Base-by-base conservation (phyloP, 345 rosid genomes). In the Odontarrhena argentea region DNA sequence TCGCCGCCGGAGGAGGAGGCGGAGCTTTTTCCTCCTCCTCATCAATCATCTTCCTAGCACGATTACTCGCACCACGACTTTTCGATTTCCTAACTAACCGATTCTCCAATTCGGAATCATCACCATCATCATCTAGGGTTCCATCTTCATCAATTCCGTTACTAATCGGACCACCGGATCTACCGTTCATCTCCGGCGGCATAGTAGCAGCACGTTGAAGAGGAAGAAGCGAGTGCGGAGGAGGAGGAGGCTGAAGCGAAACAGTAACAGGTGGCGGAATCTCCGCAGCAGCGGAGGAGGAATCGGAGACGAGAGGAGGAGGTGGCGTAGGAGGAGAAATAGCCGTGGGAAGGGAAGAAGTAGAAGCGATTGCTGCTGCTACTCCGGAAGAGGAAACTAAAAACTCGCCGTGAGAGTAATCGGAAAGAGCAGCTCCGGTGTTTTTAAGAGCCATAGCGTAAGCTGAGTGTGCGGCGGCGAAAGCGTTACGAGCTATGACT, bases 361-460 rank as follows among this genome's bases (percentile, higher is more conserved):
- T 7, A 8, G 78, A 14, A 32, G 66, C 46, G 65, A 52, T 28
- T 3, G 63, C 11, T 5, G 73, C 14, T 12, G 68, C 6, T 8
- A 64, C 61, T 2, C 48, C 26, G 1, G 57, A 53, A 1, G 46
- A 36, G 51, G 74, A 83, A 50, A 81, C 75, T 22, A 67, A 11
- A 1, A 74, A 74, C 77, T 90, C 97, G 25, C 86, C 88, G 11
- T 82, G 87, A n/a, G 91, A 80, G 71, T 82, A 91, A 52, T 88
- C 97, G 67, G 87, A 85, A 69, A 94, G 91, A 64, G 97, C 97
- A 51, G 96, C 96, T 63, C 97, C 99, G 66, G 96, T 84, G 83
- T 88, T 87, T 74, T 86, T 88, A 11, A 93, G 82, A 41, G 90
- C 72, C 80, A 90, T 79, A 30, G 86, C 79, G 79, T 85, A 88